Percentiles rank a stretch among this genome's conserved stretches.
These are phyloP conservation scores for Pseudocercospora pini-densiflorae DNA, from an alignment of 2,329 filamentous ascomycete genomes.

Conservation along the genomic window DNA sequence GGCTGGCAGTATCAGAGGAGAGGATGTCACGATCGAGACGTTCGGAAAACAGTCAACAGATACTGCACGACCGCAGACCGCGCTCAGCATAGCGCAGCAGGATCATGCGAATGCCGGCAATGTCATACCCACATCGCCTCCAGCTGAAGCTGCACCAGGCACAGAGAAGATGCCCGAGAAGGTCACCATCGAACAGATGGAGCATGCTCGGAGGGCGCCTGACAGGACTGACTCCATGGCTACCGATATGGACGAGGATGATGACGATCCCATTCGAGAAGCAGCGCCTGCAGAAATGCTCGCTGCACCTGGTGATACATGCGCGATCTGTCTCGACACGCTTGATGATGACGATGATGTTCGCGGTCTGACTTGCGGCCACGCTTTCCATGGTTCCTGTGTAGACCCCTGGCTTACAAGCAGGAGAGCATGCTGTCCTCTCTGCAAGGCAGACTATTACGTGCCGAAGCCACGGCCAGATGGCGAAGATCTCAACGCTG, in stretches of 20 bases:
- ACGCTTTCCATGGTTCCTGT: constrained; percentile 95
- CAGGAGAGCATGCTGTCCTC: constrained; percentile 89
- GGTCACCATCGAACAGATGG: constrained; percentile 37
- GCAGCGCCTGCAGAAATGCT: constrained; percentile 82
- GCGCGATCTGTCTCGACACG: constrained; percentile 93
- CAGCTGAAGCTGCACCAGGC: constrained; percentile 31
- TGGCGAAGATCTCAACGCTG: constrained; percentile 41
- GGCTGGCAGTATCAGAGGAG: constrained; percentile 70
- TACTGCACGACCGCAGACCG: constrained; percentile 40
- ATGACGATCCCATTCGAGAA: constrained; percentile 77
- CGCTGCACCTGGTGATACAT: constrained; percentile 83
- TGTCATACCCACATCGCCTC: constrained; percentile 25
- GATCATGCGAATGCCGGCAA: constrained; percentile 52
- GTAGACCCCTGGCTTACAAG: constrained; percentile 97
- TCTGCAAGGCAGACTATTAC: constrained; percentile 98
- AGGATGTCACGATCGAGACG: constrained; percentile 50
- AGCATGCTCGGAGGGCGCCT: constrained; percentile 34
- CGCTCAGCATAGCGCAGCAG: constrained; percentile 47
- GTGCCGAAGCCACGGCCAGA: constrained; percentile 84
- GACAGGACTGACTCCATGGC: constrained; percentile 39
- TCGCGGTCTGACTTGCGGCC: constrained; percentile 91
- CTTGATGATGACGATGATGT: constrained; percentile 96
- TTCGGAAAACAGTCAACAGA: constrained; percentile 38
- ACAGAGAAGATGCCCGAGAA: constrained; percentile 40
- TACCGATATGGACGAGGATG: constrained; percentile 69